These are phyloP conservation scores for Aspergillus sclerotialis DNA, from an alignment of 2,329 filamentous ascomycete species.

Conservation along the genomic window DNA sequence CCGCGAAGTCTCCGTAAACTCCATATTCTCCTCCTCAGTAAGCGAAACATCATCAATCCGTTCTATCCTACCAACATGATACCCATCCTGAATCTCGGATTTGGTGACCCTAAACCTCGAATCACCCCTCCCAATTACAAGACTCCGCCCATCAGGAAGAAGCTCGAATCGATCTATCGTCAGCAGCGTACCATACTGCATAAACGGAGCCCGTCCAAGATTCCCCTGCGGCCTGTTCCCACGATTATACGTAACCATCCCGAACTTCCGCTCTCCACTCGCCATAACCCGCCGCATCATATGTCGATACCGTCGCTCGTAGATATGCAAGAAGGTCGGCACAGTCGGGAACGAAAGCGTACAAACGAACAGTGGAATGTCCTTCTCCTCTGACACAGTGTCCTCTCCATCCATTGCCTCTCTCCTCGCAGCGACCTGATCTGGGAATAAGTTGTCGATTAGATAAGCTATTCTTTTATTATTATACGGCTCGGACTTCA, in stretches of 20 bases:
- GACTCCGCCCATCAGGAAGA: constrained; percentile 71
- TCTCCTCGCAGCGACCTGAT: constrained; percentile 54
- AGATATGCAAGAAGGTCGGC: constrained; percentile 84
- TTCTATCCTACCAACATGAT: constrained; percentile 68
- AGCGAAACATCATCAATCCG: constrained; percentile 75
- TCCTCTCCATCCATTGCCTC: constrained; percentile 53
- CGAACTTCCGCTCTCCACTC: constrained; percentile 64
- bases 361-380: constrained; percentile 71
- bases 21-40: constrained; percentile 69
- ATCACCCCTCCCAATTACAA: constrained; percentile 70
- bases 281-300: constrained; percentile 77
- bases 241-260: constrained; percentile 70
- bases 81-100: constrained; percentile 63
- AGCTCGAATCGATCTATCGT: constrained; percentile 67
- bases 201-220: constrained; percentile 52
- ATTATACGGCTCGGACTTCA: constrained; percentile 43
- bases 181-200: constrained; percentile 70
- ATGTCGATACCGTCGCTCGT: constrained; percentile 83
- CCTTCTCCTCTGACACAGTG: constrained; percentile 46
- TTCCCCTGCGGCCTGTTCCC: constrained; percentile 46
- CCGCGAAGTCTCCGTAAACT: constrained; percentile 57
- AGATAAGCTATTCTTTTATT: constrained; percentile 61
- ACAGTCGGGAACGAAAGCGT: constrained; percentile 74
- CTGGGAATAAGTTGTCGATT: constrained; percentile 62
- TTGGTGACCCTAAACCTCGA: constrained; percentile 68